Evolutionary conservation across 208 protist species (phyloP).

Genomic region (Leishmania tropica): DNA sequence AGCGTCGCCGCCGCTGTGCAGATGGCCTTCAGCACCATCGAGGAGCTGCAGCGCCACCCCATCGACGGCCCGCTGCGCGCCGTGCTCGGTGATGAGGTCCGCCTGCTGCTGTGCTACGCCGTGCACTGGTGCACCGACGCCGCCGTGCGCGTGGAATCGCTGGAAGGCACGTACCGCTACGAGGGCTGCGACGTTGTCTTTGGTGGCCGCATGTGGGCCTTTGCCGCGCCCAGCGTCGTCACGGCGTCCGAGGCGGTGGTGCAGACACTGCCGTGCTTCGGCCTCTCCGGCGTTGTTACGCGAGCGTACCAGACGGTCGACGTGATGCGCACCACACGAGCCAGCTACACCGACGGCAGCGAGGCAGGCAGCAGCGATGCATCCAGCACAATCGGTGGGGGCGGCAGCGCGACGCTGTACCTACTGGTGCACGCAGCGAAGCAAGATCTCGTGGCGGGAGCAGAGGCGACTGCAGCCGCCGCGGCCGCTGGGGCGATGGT

Average conservation of each 20-base stretch:
- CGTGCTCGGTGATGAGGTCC: constrained; percentile 65
- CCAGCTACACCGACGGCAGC: neutral
- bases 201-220: constrained; percentile 69
- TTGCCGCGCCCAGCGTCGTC: constrained; percentile 71
- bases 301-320: constrained; percentile 1
- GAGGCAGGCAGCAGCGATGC: neutral
- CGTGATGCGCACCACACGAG: neutral
- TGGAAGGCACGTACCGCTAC: constrained; percentile 49
- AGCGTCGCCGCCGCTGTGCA: constrained; percentile 52
- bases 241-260: constrained; percentile 37
- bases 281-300: neutral
- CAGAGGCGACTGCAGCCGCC: neutral
- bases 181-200: constrained; percentile 72
- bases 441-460: neutral
- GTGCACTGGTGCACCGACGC: constrained; percentile 85
- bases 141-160: constrained; percentile 46
- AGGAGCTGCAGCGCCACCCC: constrained; percentile 49
- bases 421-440: neutral
- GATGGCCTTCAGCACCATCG: constrained; percentile 63
- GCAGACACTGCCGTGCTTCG: constrained; percentile 8
- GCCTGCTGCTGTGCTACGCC: constrained; percentile 54
- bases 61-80: constrained; percentile 58
- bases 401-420: neutral
- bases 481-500: neutral
- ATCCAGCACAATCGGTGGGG: neutral